Conservation (phyloP, 495 filamentous ascomycete species). For the Penicillium angulare region DNA sequence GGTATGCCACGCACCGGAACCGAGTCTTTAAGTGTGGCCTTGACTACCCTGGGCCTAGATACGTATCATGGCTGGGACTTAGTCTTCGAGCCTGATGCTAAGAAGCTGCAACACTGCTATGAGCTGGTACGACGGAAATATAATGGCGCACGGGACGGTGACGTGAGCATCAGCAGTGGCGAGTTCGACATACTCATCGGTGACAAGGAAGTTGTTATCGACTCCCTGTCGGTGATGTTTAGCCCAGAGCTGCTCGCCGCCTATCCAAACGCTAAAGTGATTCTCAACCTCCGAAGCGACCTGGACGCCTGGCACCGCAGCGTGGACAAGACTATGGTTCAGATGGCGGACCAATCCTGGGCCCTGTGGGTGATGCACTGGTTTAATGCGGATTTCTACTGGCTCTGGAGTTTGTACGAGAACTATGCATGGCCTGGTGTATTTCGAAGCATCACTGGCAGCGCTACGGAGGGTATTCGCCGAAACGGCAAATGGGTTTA, state of each 20-base stretch:
- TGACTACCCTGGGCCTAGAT: conserved; percentile 3
- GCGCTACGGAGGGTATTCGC: too few species aligned
- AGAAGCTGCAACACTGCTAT: conserved; percentile 7
- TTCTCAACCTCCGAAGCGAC: conserved; percentile 49
- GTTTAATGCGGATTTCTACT: too few species aligned
- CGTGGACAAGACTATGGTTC: conserved; percentile 10
- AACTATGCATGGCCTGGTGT: too few species aligned
- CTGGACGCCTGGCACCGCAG: conserved; percentile 40
- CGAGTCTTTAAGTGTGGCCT: conserved; percentile 12
- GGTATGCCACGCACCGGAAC: conserved; percentile 18
- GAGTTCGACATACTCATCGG: conserved; percentile 6
- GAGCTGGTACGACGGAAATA: conserved; percentile 6
- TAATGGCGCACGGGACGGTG: background rate
- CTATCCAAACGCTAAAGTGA: conserved; percentile 59
- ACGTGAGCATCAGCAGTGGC: background rate
- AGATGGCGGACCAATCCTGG: conserved; percentile 2
- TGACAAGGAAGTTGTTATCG: background rate
- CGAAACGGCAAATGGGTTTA: conserved; percentile 26
- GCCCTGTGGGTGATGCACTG: conserved; percentile 11
- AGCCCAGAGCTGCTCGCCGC: conserved; percentile 54
- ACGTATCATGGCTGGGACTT: conserved; percentile 18
- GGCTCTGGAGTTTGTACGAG: too few species aligned
- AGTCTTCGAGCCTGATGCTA: conserved; percentile 7
- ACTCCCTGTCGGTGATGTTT: conserved; percentile 23
- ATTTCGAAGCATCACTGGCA: too few species aligned